These are phyloP conservation scores for Angomonas ambiguus DNA, from an alignment of 208 protist species.

Conservation along the genomic window DNA sequence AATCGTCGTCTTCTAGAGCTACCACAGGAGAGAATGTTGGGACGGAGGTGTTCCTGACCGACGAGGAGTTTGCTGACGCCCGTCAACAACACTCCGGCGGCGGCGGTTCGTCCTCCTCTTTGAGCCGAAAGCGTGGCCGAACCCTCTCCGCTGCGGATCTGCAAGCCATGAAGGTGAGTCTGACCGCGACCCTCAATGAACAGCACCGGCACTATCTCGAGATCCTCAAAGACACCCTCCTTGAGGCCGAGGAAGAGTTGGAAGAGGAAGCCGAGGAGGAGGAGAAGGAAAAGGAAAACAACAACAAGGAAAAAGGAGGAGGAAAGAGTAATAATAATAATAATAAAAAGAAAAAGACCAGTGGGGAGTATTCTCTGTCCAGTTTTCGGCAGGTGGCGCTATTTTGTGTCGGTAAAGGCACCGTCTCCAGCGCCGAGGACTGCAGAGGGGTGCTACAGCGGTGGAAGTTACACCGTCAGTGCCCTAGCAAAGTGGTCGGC, in stretches of 20 bases:
- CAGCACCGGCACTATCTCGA: conserved; percentile 28
- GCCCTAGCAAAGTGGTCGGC: neutral
- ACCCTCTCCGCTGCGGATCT: neutral
- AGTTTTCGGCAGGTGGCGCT: too few relatives aligned
- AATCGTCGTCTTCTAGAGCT: too few relatives aligned
- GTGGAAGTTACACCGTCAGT: neutral
- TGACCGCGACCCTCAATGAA: conserved; percentile 19
- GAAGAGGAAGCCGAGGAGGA: conserved; percentile 2
- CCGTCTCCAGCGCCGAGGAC: neutral
- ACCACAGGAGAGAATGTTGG: too few relatives aligned
- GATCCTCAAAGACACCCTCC: neutral
- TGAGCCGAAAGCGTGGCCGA: neutral
- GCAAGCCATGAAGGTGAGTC: neutral
- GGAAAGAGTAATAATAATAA: too few relatives aligned
- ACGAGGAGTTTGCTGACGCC: too few relatives aligned
- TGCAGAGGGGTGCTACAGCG: neutral
- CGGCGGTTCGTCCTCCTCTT: conserved; percentile 6
- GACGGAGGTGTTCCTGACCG: conserved; percentile 17
- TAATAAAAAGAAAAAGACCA: neutral
- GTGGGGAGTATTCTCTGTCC: too few relatives aligned
- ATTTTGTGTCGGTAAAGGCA: too few relatives aligned
- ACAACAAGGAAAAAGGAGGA: too few relatives aligned
- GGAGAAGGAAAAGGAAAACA: neutral
- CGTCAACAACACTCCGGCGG: too few relatives aligned
- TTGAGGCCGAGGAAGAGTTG: neutral